These are phyloP conservation scores for Parietaria judaica DNA, from an alignment of 306 rosid genomes.

Conservation along the genomic window DNA sequence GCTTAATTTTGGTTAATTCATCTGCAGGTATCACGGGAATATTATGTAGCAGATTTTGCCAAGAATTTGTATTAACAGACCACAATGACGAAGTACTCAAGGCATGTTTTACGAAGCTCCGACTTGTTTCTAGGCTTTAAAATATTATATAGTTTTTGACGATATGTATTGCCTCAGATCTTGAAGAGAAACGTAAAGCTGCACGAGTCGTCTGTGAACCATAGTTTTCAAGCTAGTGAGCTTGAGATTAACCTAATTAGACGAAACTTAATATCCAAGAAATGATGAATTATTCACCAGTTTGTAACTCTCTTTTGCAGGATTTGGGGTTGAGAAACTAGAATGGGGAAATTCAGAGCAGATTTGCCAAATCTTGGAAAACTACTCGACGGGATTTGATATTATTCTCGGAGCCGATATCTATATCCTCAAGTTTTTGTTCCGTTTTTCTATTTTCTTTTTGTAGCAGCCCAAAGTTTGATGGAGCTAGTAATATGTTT, in stretches of 20 bases:
- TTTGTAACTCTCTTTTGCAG: conserved; percentile 28
- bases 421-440: conserved; percentile 47
- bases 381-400: conserved; percentile 61
- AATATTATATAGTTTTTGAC: conserved; percentile 16
- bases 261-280: background rate
- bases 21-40: conserved; percentile 71
- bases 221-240: conserved; percentile 48
- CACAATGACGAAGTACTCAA: conserved; percentile 89
- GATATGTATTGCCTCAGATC: conserved; percentile 45
- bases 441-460: conserved; percentile 9
- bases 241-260: conserved; percentile 10
- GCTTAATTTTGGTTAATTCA: conserved; percentile 12
- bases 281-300: background rate
- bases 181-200: conserved; percentile 72
- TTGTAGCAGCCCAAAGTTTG: background rate
- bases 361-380: conserved; percentile 44
- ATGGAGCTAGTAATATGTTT: background rate
- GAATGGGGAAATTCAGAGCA: conserved; percentile 87
- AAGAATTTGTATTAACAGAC: conserved; percentile 64
- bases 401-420: conserved; percentile 92
- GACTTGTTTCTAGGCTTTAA: conserved; percentile 13
- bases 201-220: conserved; percentile 52
- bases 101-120: conserved; percentile 42
- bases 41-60: conserved; percentile 83
- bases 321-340: conserved; percentile 57